A percentile compares a stretch with the other conserved stretches of the same genome.
phyloP scores from a whole-genome alignment of 2,329 filamentous ascomycete genomes.

The Penicillium capsulatum region DNA sequence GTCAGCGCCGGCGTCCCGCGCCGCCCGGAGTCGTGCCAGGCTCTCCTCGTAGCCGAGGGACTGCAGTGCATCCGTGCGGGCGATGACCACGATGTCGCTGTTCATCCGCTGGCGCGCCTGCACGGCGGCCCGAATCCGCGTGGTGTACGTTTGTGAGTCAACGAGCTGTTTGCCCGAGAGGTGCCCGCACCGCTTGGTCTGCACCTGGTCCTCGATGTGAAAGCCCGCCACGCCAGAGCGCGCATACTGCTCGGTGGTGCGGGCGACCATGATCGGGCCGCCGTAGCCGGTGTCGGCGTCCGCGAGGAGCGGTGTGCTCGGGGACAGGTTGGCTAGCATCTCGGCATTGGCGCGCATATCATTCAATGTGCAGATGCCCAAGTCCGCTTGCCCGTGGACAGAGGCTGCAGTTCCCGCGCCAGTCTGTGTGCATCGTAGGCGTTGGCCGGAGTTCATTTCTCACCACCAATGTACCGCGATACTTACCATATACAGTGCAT shows the following conservation, averaged over 20 bases:
- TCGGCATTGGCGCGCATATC: constrained; percentile 53
- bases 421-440: constrained; percentile 34
- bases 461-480: background rate
- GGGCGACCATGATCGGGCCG: constrained; percentile 47
- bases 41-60: constrained; percentile 40
- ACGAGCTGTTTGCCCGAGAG: constrained; percentile 41
- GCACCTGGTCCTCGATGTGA: constrained; percentile 57
- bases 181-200: constrained; percentile 42
- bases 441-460: background rate
- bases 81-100: constrained; percentile 45
- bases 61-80: constrained; percentile 41
- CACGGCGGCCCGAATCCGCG: constrained; percentile 38
- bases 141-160: constrained; percentile 31
- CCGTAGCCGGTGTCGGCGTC: constrained; percentile 56
- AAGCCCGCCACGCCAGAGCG: constrained; percentile 53
- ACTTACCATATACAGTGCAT: constrained; percentile 50
- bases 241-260: constrained; percentile 49
- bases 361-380: constrained; percentile 49
- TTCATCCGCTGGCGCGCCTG: constrained; percentile 31
- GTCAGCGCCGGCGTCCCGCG: constrained; percentile 40
- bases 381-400: constrained; percentile 47
- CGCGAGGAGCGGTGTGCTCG: constrained; percentile 49
- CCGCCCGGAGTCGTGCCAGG: constrained; percentile 37
- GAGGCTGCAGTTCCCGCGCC: constrained; percentile 51
- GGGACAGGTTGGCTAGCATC: constrained; percentile 52